Evolutionary conservation across 495 filamentous ascomycete species (phyloP).

Genomic region (Xylaria palmicola): DNA sequence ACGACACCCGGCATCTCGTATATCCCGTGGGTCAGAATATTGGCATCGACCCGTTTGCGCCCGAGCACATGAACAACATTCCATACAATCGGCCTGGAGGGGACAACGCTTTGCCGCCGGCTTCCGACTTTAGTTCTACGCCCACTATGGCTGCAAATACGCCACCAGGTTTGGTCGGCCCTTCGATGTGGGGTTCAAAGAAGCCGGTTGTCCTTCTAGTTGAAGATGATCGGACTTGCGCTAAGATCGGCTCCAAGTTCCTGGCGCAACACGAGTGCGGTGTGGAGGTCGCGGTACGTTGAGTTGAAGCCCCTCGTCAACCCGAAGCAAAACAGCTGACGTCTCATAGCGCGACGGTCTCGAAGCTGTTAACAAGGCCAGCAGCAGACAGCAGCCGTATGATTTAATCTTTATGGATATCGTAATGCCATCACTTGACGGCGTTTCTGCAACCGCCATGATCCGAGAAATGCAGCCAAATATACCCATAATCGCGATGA

Average conservation of each 20-base stretch:
- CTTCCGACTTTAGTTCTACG: slow-evolving; percentile 22
- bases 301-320: not conserved
- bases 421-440: slow-evolving; percentile 95
- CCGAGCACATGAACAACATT: slow-evolving; percentile 90
- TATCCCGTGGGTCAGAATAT: slow-evolving; percentile 88
- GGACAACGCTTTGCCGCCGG: slow-evolving; percentile 24
- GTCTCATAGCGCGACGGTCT: slow-evolving; percentile 73
- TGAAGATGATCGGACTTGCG: slow-evolving; percentile 92
- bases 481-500: slow-evolving; percentile 97
- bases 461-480: slow-evolving; percentile 83
- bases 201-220: slow-evolving; percentile 87
- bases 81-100: slow-evolving; percentile 65
- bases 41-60: slow-evolving; percentile 92
- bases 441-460: slow-evolving; percentile 89
- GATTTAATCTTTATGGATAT: slow-evolving; percentile 98
- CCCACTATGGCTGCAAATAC: slow-evolving; percentile 28
- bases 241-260: slow-evolving; percentile 92
- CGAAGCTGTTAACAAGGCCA: slow-evolving; percentile 91
- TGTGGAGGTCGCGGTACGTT: slow-evolving; percentile 87
- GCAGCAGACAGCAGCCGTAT: slow-evolving; percentile 69
- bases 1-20: slow-evolving; percentile 76
- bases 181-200: slow-evolving; percentile 64
- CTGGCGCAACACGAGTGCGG: slow-evolving; percentile 82
- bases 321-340: slow-evolving; percentile 29
- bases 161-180: slow-evolving; percentile 25